A percentile compares a stretch with the other conserved stretches of the same genome.
phyloP scores from a whole-genome alignment of 768 basidiomycete species.

The Pleurotus tuber-regium region DNA sequence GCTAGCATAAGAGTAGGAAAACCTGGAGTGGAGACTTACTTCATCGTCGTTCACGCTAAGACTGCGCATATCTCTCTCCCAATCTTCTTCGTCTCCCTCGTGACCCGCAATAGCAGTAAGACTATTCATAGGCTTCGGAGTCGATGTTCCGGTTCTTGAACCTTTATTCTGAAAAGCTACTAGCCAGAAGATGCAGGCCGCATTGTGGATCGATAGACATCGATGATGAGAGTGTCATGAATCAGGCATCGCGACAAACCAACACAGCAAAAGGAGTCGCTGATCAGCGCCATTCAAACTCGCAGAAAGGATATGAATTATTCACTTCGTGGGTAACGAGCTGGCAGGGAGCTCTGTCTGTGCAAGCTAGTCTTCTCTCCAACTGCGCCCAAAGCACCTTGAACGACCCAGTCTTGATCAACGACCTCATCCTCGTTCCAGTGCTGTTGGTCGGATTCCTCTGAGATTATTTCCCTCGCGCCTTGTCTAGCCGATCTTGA shows the following conservation, averaged over 20 bases:
- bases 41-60: slow-evolving; percentile 63
- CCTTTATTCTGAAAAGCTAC: slow-evolving; percentile 52
- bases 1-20: slow-evolving; percentile 13
- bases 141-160: slow-evolving; percentile 57
- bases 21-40: slow-evolving; percentile 34
- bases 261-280: slow-evolving; percentile 9
- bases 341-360: slow-evolving; percentile 78
- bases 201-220: slow-evolving; percentile 5
- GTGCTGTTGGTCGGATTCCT: slow-evolving; percentile 54
- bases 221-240: slow-evolving; percentile 15
- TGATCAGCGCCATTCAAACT: slow-evolving; percentile 9
- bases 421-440: slow-evolving; percentile 80
- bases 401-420: slow-evolving; percentile 71
- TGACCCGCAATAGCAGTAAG: slow-evolving; percentile 83
- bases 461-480: slow-evolving; percentile 64
- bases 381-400: slow-evolving; percentile 74
- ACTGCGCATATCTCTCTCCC: slow-evolving; percentile 66
- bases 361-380: slow-evolving; percentile 81
- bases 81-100: slow-evolving; percentile 86
- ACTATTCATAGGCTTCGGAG: slow-evolving; percentile 77
- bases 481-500: slow-evolving; percentile 61
- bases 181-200: slow-evolving; percentile 14
- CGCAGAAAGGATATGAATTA: slow-evolving; percentile 10
- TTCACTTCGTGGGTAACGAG: slow-evolving; percentile 74
- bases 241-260: slow-evolving; percentile 11